A percentile compares a stretch with the other conserved stretches of the same genome.
Evolutionary conservation across 108 stramenopile species (phyloP).

Genomic region (Skeletonema tropicum): DNA sequence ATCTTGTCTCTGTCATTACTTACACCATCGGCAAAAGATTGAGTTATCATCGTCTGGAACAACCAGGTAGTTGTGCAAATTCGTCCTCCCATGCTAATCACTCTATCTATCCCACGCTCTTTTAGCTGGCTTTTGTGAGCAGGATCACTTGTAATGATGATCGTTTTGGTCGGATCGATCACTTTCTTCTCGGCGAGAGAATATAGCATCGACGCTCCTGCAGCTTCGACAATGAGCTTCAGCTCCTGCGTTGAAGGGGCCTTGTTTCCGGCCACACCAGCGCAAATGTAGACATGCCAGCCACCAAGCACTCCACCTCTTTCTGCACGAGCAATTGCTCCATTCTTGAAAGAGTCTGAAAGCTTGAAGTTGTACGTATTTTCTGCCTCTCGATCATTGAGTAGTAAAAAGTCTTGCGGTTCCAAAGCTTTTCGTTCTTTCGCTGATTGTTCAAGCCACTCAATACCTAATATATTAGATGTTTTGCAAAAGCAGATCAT

Average conservation of each 20-base stretch:
- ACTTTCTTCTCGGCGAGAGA: constrained; percentile 23
- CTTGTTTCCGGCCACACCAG: constrained; percentile 49
- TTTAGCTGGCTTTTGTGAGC: constrained; percentile 24
- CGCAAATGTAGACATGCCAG: constrained; percentile 43
- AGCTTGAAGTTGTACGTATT: constrained; percentile 40
- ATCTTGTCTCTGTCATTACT: neutral
- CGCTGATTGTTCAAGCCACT: constrained; percentile 48
- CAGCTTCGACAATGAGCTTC: constrained; percentile 43
- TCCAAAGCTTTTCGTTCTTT: constrained; percentile 32
- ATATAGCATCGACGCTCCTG: constrained; percentile 49
- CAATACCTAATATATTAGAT: constrained; percentile 13
- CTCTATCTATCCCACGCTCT: constrained; percentile 28
- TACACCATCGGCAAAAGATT: constrained; percentile 22
- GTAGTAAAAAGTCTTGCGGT: constrained; percentile 34
- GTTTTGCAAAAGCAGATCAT: constrained; percentile 20
- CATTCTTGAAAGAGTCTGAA: constrained; percentile 29
- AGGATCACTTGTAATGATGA: constrained; percentile 48
- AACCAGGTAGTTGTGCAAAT: constrained; percentile 46
- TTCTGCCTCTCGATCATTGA: constrained; percentile 45
- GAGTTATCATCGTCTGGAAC: constrained; percentile 51
- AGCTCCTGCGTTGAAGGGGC: constrained; percentile 42
- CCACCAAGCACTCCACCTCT: constrained; percentile 47
- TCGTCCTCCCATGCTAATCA: constrained; percentile 9
- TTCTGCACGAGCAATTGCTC: constrained; percentile 13
- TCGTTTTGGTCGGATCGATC: constrained; percentile 34